Percentiles rank a stretch among this genome's conserved stretches.
phyloP scores from a whole-genome alignment of 2,329 filamentous ascomycete genomes.

The Penicillium verrucosum region DNA sequence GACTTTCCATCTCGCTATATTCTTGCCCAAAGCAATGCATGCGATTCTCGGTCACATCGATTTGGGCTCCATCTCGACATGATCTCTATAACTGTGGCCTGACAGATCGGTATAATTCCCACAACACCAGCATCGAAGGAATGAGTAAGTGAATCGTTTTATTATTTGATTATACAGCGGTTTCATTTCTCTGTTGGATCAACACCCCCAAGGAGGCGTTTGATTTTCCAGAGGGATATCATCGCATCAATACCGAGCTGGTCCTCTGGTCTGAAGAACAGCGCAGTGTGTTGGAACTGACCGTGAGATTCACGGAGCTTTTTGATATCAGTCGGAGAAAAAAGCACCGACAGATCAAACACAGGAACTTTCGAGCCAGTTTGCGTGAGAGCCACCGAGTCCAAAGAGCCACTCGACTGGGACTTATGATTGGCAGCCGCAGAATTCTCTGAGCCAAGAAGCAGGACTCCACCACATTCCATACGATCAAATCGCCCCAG shows the following conservation, averaged over 20 bases:
- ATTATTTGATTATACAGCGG: not conserved
- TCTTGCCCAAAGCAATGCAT: not conserved
- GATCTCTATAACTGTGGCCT: not conserved
- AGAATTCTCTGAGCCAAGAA: not conserved
- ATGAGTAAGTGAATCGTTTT: not conserved
- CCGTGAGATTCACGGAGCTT: conserved; percentile 26
- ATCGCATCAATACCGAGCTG: conserved; percentile 30
- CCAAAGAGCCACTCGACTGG: conserved; percentile 11
- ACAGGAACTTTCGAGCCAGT: conserved; percentile 34
- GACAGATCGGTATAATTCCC: not conserved
- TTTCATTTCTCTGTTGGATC: not conserved
- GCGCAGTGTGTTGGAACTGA: conserved; percentile 31
- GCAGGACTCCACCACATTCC: conserved; percentile 31
- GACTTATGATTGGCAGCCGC: not conserved
- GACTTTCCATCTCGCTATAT: not conserved
- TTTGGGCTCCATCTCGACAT: not conserved
- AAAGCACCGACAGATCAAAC: conserved; percentile 35
- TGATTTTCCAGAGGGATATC: conserved; percentile 40
- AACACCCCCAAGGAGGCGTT: conserved; percentile 27
- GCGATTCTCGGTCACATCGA: not conserved
- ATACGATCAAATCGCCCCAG: conserved; percentile 28
- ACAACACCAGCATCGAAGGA: not conserved
- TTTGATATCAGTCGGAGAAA: conserved; percentile 31
- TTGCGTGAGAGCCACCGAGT: conserved; percentile 32
- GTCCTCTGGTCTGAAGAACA: conserved; percentile 37